These are phyloP conservation scores for Symbiodinium pilosum DNA, from an alignment of 73 alveolate species.

Conservation along the genomic window DNA sequence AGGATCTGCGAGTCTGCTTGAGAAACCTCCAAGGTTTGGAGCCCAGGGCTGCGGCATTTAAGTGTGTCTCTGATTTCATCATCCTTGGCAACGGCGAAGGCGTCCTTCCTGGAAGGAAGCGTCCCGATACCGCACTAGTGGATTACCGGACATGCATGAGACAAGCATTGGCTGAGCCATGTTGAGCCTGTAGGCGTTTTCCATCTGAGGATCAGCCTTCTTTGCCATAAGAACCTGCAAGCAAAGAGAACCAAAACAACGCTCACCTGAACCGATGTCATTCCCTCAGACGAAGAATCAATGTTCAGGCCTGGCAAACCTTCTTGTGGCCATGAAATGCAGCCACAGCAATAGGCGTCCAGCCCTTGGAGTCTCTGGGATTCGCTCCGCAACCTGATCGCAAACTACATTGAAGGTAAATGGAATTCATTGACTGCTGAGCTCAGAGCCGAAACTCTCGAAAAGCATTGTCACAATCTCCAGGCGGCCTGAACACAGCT, in stretches of 20 bases:
- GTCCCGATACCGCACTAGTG: no score
- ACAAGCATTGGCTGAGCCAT: not conserved
- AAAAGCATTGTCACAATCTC: slow-evolving; percentile 39
- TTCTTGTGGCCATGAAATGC: slow-evolving; percentile 88
- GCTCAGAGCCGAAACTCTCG: slow-evolving; percentile 35
- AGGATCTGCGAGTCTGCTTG: not conserved
- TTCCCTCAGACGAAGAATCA: not conserved
- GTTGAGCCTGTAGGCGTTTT: slow-evolving; percentile 77
- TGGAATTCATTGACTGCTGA: not conserved
- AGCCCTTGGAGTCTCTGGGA: slow-evolving; percentile 77
- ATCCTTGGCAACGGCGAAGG: slow-evolving; percentile 69
- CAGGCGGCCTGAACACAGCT: not conserved
- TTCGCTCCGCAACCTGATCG: slow-evolving; percentile 40
- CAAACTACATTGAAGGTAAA: not conserved
- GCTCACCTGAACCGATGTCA: not conserved
- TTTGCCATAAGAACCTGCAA: slow-evolving; percentile 53
- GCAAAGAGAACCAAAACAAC: no score
- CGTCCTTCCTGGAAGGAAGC: slow-evolving; percentile 86
- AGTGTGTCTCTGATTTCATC: slow-evolving; percentile 66
- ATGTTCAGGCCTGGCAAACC: slow-evolving; percentile 47
- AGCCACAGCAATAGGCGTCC: slow-evolving; percentile 75
- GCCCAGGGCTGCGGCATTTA: slow-evolving; percentile 10
- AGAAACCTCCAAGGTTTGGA: no score
- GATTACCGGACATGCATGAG: no score
- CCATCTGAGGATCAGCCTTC: slow-evolving; percentile 63